phyloP scores from a whole-genome alignment of 2,329 filamentous ascomycete genomes.

The Kalmusia sp. region DNA sequence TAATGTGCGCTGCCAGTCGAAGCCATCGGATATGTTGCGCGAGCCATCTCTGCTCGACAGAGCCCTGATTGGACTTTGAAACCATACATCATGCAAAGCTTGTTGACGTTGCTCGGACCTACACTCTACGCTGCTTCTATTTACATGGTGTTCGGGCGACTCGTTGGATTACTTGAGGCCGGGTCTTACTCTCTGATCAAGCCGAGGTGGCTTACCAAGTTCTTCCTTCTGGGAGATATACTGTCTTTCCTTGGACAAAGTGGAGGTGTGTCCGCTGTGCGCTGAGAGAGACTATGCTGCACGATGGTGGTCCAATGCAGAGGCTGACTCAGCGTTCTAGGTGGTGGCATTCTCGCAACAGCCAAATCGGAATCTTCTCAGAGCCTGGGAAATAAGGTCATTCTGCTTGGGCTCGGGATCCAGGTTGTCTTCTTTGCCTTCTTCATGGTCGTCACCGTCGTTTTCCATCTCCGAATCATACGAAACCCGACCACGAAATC shows the following conservation, averaged over 20 bases:
- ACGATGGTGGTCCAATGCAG: too few species aligned
- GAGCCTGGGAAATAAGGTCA: constrained; percentile 25
- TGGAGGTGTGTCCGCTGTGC: too few species aligned
- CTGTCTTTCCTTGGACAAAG: too few species aligned
- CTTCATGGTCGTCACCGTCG: constrained; percentile 47
- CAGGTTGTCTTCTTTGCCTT: constrained; percentile 58
- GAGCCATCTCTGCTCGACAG: too few species aligned
- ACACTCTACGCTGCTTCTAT: constrained; percentile 57
- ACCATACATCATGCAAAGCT: constrained; percentile 53
- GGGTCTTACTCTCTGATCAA: constrained; percentile 50
- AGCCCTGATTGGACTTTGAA: too few species aligned
- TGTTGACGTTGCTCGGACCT: constrained; percentile 55
- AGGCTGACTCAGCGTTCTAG: too few species aligned
- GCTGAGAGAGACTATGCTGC: too few species aligned
- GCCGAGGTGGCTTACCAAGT: constrained; percentile 48
- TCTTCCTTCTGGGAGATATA: too few species aligned
- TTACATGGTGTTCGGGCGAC: constrained; percentile 58
- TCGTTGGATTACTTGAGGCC: constrained; percentile 49
- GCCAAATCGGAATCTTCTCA: constrained; percentile 10
- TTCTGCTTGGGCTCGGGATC: constrained; percentile 46
- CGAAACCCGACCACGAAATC: constrained; percentile 13
- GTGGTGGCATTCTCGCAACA: constrained; percentile 25
- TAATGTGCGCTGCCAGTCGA: too few species aligned
- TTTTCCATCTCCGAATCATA: constrained; percentile 28
- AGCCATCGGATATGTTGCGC: too few species aligned